Conservation (phyloP, 768 basidiomycete species). For the Astraeus odoratus region DNA sequence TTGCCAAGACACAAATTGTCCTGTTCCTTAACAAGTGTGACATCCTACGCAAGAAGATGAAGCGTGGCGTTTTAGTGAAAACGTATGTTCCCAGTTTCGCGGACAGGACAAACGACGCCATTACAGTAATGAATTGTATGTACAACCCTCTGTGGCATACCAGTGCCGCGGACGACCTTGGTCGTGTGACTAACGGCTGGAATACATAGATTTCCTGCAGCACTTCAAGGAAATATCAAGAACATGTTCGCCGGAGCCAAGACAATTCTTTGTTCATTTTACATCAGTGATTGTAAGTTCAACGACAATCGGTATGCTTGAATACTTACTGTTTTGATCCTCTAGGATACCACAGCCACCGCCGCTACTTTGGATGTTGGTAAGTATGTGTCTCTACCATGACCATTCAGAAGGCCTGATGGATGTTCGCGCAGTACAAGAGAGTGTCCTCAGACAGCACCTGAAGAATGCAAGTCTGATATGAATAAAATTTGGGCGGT, state of each 20-base stretch:
- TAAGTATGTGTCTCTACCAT: constrained; percentile 23
- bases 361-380: constrained; percentile 64
- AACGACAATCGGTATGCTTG: neutral
- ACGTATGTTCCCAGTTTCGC: constrained; percentile 71
- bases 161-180: too few species aligned
- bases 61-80: constrained; percentile 55
- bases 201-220: constrained; percentile 59
- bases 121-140: constrained; percentile 67
- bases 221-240: constrained; percentile 73
- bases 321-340: neutral
- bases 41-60: constrained; percentile 64
- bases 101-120: constrained; percentile 62
- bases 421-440: constrained; percentile 47
- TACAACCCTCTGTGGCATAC: constrained; percentile 5
- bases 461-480: constrained; percentile 64
- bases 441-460: constrained; percentile 66
- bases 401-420: neutral
- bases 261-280: constrained; percentile 65
- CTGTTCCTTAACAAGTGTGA: constrained; percentile 67
- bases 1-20: constrained; percentile 47
- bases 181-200: neutral
- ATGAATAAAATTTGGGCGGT: too few species aligned
- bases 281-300: constrained; percentile 70
- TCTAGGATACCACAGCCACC: constrained; percentile 68
- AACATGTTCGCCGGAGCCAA: constrained; percentile 52